phyloP scores from a whole-genome alignment of 257 asterid species.

The Plantago ovata region DNA sequence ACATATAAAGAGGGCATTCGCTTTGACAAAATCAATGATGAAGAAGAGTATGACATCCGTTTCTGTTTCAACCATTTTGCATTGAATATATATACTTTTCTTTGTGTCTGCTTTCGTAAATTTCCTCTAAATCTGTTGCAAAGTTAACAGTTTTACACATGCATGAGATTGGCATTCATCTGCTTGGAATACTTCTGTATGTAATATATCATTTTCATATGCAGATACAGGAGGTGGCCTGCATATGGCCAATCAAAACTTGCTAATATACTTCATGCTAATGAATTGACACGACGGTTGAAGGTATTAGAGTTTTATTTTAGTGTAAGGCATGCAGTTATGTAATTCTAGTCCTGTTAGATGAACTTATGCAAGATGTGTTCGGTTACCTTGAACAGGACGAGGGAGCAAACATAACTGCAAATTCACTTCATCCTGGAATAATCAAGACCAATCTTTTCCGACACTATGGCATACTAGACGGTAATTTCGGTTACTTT shows the following conservation, averaged over 20 bases:
- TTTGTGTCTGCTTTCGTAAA: no score
- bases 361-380: background rate
- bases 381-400: constrained; percentile 41
- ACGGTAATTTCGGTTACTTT: constrained; percentile 42
- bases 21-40: constrained; percentile 56
- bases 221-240: constrained; percentile 45
- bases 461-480: constrained; percentile 47
- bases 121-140: no score
- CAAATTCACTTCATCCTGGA: constrained; percentile 91
- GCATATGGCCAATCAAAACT: constrained; percentile 94
- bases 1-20: constrained; percentile 64
- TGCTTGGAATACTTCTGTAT: background rate
- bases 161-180: background rate
- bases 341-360: background rate
- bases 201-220: constrained; percentile 13
- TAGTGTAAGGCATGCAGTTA: background rate
- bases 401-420: constrained; percentile 67
- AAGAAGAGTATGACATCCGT: constrained; percentile 36
- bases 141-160: no score
- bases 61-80: background rate
- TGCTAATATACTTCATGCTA: constrained; percentile 66
- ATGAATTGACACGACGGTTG: constrained; percentile 58
- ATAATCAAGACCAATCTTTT: constrained; percentile 63
- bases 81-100: background rate
- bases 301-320: constrained; percentile 39